Base-by-base conservation (phyloP, 805 yeast genomes). In the Yarrowia sp. region DNA sequence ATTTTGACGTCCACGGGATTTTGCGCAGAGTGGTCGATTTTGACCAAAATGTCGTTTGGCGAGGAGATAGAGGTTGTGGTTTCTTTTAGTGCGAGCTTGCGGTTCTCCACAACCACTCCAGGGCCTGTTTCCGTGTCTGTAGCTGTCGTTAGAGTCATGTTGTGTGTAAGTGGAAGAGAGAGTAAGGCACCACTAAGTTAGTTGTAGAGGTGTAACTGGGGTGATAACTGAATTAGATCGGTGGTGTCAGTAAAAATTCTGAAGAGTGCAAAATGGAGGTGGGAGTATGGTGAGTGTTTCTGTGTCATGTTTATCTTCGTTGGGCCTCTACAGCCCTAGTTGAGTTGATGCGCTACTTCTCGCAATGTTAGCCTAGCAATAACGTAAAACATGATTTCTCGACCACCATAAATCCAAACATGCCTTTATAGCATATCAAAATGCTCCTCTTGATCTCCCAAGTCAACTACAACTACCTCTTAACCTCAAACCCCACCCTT, bases 1-100 rank as follows among this genome's bases (percentile, higher is more conserved):
- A 51, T 24, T 27, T 35, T 33, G 25, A 51, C 59, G n/a, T 51
- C 59, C 1, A 51, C 59, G 4, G 59, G 59, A 13, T 51, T 51
- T n/a, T 51, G 59, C 4, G 59, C 59, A 2, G 33, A 19, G 6
- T 33, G 27, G 6, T 51, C 59, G 14, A 51, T 44, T 16, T 51
- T 36, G 38, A 51, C 59, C 4, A 51, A 32, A 51, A 51, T 51
- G 9, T 51, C 59, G 1, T 22, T 4, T 1, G 59, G 44, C 3
- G 31, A 24, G 5, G 18, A 2, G 7, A 51, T 24, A 6, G 38
- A 7, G 19, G 38, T 31, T 5, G 38, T 47, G 38, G 32, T 21
- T 0, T 47, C 19, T 4, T 7, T 12, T 9, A 47, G 55, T 2
- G n/a, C 10, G 3, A 47, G 55, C 5, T n/a, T 18, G 12, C n/a